phyloP scores from a whole-genome alignment of 2,329 filamentous ascomycete genomes.

The Boeremia lycopersici region DNA sequence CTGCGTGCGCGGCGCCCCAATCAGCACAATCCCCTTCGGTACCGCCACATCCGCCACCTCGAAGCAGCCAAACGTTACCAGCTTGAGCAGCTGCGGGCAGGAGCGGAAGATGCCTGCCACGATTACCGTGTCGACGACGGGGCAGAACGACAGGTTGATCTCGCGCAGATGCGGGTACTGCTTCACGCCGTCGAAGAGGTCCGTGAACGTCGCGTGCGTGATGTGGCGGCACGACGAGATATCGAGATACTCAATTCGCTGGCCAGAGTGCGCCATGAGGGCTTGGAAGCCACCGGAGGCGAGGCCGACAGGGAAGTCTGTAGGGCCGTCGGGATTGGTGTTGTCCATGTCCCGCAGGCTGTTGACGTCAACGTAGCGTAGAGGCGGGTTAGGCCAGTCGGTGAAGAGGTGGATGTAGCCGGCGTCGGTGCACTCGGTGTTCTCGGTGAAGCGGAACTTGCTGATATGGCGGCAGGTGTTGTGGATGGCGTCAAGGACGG shows the following conservation, averaged over 20 bases:
- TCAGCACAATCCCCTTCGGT: constrained; percentile 63
- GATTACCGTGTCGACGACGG: constrained; percentile 68
- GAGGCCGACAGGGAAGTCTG: constrained; percentile 68
- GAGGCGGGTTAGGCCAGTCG: constrained; percentile 73
- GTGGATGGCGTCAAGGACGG: constrained; percentile 73
- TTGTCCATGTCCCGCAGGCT: constrained; percentile 80
- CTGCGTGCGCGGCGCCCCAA: constrained; percentile 64
- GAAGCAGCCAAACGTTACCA: constrained; percentile 69
- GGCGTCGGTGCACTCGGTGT: constrained; percentile 74
- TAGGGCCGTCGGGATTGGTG: constrained; percentile 66
- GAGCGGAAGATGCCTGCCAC: constrained; percentile 67
- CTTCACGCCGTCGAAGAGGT: constrained; percentile 68
- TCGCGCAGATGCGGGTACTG: constrained; percentile 71
- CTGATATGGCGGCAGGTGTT: constrained; percentile 68
- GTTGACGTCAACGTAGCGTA: constrained; percentile 75
- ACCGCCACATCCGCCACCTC: constrained; percentile 62
- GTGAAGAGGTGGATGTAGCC: constrained; percentile 76
- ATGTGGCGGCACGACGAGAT: constrained; percentile 88
- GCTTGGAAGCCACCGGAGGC: constrained; percentile 77
- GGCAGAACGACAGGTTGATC: constrained; percentile 80
- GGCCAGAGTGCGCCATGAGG: constrained; percentile 82
- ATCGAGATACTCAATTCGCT: constrained; percentile 69
- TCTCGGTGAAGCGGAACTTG: constrained; percentile 84
- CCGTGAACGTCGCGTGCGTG: constrained; percentile 70
- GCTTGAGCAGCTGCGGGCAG: constrained; percentile 64